Percentiles rank a stretch among this genome's conserved stretches.
Conservation (phyloP, 371 early-diverging fungal genomes). For the Rhizopus stolonifer region DNA sequence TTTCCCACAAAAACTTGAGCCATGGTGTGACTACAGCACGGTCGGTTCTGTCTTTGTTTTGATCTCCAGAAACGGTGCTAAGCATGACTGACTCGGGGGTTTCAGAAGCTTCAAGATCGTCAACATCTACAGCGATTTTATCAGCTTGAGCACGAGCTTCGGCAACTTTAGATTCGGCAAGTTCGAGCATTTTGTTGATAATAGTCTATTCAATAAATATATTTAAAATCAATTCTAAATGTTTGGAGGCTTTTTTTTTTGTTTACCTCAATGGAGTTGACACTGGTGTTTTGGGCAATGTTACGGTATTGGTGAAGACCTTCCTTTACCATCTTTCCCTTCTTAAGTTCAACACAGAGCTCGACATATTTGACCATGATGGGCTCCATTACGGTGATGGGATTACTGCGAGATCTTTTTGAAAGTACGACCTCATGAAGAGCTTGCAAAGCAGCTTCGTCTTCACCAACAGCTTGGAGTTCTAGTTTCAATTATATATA, state of each 20-base stretch:
- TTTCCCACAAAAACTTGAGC: slow-evolving; percentile 98
- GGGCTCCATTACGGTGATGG: slow-evolving; percentile 82
- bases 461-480: slow-evolving; percentile 88
- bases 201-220: slow-evolving; percentile 79
- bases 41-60: slow-evolving; percentile 93
- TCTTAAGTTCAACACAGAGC: slow-evolving; percentile 77
- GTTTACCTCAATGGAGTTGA: slow-evolving; percentile 90
- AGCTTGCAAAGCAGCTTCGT: slow-evolving; percentile 82
- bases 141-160: slow-evolving; percentile 94
- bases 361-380: slow-evolving; percentile 92
- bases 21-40: slow-evolving; percentile 97
- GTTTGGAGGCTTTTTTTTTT: slow-evolving; percentile 95
- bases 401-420: slow-evolving; percentile 81
- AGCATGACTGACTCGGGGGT: slow-evolving; percentile 96
- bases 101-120: slow-evolving; percentile 94
- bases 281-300: slow-evolving; percentile 92
- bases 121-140: slow-evolving; percentile 82
- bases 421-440: slow-evolving; percentile 90
- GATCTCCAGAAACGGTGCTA: slow-evolving; percentile 92
- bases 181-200: slow-evolving; percentile 82
- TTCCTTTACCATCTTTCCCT: slow-evolving; percentile 93
- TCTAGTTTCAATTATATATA: slow-evolving; percentile 54
- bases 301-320: slow-evolving; percentile 88
- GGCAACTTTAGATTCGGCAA: slow-evolving; percentile 84
- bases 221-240: no score